Percentiles rank a stretch among this genome's conserved stretches.
These are phyloP conservation scores for Pichia deserticola DNA, from an alignment of 805 yeast species.

Conservation along the genomic window DNA sequence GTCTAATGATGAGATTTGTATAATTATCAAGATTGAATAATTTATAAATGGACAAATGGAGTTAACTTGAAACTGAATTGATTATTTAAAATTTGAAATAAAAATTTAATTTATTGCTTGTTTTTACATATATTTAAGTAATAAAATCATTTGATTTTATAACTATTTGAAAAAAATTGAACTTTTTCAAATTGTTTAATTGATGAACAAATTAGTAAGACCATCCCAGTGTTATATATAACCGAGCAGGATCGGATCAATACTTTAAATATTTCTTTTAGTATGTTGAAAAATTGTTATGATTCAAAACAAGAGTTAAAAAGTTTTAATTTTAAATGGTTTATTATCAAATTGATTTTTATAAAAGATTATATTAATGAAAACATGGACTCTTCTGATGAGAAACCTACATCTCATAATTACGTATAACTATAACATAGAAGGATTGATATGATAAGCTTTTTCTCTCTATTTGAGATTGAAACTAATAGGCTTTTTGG, in stretches of 20 bases:
- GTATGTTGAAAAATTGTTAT: conserved; percentile 5
- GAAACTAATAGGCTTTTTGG: background rate
- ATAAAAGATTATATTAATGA: no score
- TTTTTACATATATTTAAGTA: no score
- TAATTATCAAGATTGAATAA: no score
- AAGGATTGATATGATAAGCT: background rate
- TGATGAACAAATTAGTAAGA: conserved; percentile 5
- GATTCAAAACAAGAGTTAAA: background rate
- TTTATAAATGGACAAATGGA: background rate
- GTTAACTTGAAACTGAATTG: background rate
- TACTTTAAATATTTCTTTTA: background rate
- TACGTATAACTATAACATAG: background rate
- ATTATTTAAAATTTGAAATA: no score
- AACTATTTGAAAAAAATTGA: no score
- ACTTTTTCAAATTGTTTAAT: no score
- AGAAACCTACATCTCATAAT: no score
- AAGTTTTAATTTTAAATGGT: no score
- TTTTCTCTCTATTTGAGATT: background rate
- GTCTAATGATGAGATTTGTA: background rate
- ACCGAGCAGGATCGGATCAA: conserved; percentile 11
- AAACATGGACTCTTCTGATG: no score
- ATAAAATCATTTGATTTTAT: no score
- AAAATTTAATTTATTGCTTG: no score
- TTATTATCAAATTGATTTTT: no score
- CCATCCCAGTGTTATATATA: conserved; percentile 6